Evolutionary conservation across 2,329 filamentous ascomycete species (phyloP).

Genomic region (Magnaporthiopsis poae): DNA sequence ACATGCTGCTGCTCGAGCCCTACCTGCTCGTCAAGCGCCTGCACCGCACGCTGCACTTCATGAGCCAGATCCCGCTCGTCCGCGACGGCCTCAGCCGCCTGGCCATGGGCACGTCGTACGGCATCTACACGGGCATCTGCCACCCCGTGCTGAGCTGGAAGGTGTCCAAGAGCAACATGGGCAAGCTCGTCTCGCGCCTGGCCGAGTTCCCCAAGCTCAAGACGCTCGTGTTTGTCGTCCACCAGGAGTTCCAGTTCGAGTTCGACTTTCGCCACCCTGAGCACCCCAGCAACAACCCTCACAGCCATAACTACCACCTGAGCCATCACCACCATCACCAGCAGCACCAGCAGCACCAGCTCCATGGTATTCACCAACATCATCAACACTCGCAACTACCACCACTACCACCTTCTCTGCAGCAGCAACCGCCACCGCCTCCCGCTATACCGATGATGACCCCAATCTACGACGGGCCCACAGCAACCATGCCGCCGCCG

Average conservation of each 20-base stretch:
- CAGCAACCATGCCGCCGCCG: conserved; percentile 10
- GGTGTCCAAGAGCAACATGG: conserved; percentile 33
- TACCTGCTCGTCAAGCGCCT: conserved; percentile 38
- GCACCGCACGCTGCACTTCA: conserved; percentile 34
- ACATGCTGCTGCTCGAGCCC: conserved; percentile 37
- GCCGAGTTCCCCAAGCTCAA: conserved; percentile 30
- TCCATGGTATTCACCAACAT: background rate
- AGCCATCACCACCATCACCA: background rate
- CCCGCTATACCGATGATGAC: background rate
- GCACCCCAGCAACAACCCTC: conserved; percentile 12
- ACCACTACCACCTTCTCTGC: background rate
- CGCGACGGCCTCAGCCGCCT: conserved; percentile 30
- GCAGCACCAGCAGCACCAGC: background rate
- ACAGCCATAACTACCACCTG: conserved; percentile 5
- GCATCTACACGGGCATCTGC: conserved; percentile 33
- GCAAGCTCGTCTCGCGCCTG: conserved; percentile 30
- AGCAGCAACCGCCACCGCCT: background rate
- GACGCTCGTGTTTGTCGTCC: conserved; percentile 34
- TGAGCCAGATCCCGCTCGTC: conserved; percentile 35
- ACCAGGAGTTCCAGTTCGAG: conserved; percentile 38
- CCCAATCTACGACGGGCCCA: conserved; percentile 5
- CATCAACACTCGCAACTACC: background rate
- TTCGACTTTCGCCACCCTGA: conserved; percentile 24
- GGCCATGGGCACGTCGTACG: conserved; percentile 36
- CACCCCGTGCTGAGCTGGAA: conserved; percentile 37